Percentiles rank a stretch among this genome's conserved stretches.
These are phyloP conservation scores for Starmerella apis DNA, from an alignment of 805 yeast species.

Conservation along the genomic window DNA sequence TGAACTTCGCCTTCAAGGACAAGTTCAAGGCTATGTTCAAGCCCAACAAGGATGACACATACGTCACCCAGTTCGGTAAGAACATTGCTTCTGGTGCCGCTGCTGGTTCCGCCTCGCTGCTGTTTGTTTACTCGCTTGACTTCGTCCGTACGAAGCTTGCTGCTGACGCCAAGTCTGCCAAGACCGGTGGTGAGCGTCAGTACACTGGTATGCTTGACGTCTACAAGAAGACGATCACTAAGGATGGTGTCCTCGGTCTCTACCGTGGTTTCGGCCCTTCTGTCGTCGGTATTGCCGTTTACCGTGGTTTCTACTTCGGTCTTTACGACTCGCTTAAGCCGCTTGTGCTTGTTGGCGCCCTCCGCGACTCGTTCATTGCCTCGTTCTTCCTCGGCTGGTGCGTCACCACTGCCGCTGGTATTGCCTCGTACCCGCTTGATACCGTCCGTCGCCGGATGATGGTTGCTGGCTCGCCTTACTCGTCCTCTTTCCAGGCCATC, in stretches of 20 bases:
- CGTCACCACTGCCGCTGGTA: conserved; percentile 93
- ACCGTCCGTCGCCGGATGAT: conserved; percentile 98
- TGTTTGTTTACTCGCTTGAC: conserved; percentile 88
- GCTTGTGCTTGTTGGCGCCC: conserved; percentile 75
- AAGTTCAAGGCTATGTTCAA: conserved; percentile 83
- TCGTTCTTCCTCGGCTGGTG: conserved; percentile 91
- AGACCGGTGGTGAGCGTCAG: conserved; percentile 69
- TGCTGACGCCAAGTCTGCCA: conserved; percentile 76
- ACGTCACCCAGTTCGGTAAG: conserved; percentile 83
- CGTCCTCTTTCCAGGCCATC: conserved; percentile 87
- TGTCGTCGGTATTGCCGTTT: conserved; percentile 87
- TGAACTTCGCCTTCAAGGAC: conserved; percentile 94
- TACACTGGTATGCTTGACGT: conserved; percentile 92
- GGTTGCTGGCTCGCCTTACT: conserved; percentile 95
- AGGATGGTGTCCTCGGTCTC: conserved; percentile 93
- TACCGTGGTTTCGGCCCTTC: conserved; percentile 98
- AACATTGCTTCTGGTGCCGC: conserved; percentile 95
- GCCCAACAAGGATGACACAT: conserved; percentile 80
- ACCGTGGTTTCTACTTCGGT: conserved; percentile 98
- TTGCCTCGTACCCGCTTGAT: conserved; percentile 95
- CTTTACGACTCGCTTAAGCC: conserved; percentile 90
- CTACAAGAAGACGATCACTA: conserved; percentile 81
- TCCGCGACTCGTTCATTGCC: conserved; percentile 83
- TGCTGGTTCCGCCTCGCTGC: conserved; percentile 86
- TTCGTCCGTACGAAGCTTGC: conserved; percentile 97